These are phyloP conservation scores for Suillus spraguei DNA, from an alignment of 768 basidiomycete species.

Conservation along the genomic window DNA sequence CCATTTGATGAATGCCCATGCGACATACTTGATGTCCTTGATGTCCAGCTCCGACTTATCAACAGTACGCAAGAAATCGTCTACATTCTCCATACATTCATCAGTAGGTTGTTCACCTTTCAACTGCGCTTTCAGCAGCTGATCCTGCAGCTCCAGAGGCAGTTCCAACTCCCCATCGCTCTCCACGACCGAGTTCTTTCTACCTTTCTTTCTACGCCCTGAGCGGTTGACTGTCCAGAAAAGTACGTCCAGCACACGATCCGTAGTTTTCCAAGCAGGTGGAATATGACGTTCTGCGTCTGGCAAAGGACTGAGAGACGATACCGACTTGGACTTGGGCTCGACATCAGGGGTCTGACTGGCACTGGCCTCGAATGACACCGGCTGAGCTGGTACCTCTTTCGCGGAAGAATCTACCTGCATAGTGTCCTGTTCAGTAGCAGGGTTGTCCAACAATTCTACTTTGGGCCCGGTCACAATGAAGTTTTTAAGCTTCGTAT, in stretches of 20 bases:
- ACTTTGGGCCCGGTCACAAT: conserved; percentile 68
- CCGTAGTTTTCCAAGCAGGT: conserved; percentile 82
- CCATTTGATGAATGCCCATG: conserved; percentile 94
- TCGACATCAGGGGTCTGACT: conserved; percentile 39
- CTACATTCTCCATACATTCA: conserved; percentile 56
- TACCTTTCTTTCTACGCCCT: conserved; percentile 22
- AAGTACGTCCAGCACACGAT: conserved; percentile 84
- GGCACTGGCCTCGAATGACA: conserved; percentile 45
- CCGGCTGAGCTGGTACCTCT: conserved; percentile 20
- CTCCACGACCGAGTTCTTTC: conserved; percentile 20
- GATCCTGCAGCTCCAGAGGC: conserved; percentile 22
- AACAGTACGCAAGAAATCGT: conserved; percentile 50
- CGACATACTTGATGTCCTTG: conserved; percentile 60
- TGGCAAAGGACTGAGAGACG: conserved; percentile 44
- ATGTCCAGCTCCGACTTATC: conserved; percentile 40
- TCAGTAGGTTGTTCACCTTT: conserved; percentile 67
- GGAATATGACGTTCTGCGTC: conserved; percentile 81
- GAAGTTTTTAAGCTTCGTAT: conserved; percentile 77
- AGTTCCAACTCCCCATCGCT: conserved; percentile 30
- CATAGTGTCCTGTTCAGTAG: conserved; percentile 26
- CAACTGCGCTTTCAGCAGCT: conserved; percentile 44
- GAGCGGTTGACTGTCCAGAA: conserved; percentile 52
- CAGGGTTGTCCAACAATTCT: conserved; percentile 56
- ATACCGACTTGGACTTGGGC: conserved; percentile 25
- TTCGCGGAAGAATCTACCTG: conserved; percentile 31